phyloP scores from a whole-genome alignment of 2,329 filamentous ascomycete species.

The Diaporthe longicolla region DNA sequence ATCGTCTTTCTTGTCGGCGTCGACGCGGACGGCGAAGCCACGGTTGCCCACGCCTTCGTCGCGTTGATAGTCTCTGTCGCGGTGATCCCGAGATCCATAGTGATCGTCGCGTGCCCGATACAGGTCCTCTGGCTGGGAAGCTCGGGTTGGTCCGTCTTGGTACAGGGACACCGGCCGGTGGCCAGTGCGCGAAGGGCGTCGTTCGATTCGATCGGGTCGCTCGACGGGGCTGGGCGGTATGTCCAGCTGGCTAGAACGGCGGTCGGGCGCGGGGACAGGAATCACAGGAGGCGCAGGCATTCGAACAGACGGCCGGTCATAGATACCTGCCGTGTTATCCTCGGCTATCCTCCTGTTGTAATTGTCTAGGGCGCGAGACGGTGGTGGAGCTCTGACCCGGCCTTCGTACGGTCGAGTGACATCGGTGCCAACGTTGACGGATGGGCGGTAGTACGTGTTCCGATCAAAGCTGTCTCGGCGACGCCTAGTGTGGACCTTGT shows the following conservation, averaged over 20 bases:
- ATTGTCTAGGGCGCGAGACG: slow-evolving; percentile 79
- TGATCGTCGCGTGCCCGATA: slow-evolving; percentile 65
- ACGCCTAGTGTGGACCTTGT: slow-evolving; percentile 56
- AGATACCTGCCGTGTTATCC: slow-evolving; percentile 55
- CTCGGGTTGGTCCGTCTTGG: slow-evolving; percentile 62
- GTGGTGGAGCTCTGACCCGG: slow-evolving; percentile 69
- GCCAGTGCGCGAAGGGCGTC: slow-evolving; percentile 51
- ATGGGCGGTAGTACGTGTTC: slow-evolving; percentile 66
- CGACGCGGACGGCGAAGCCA: slow-evolving; percentile 67
- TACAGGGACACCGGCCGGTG: slow-evolving; percentile 66
- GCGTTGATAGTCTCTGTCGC: slow-evolving; percentile 58
- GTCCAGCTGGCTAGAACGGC: slow-evolving; percentile 52
- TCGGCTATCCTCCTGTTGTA: slow-evolving; percentile 63
- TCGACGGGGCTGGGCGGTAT: slow-evolving; percentile 54
- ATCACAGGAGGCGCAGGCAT: slow-evolving; percentile 61
- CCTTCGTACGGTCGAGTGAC: slow-evolving; percentile 58
- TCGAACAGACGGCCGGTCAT: slow-evolving; percentile 62
- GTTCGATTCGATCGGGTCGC: slow-evolving; percentile 50
- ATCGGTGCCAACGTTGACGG: slow-evolving; percentile 66
- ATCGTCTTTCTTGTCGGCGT: slow-evolving; percentile 51
- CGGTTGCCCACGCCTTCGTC: slow-evolving; percentile 63
- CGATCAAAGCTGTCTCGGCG: slow-evolving; percentile 70
- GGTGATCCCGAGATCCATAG: slow-evolving; percentile 57
- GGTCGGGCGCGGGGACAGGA: slow-evolving; percentile 55
- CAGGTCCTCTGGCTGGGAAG: slow-evolving; percentile 60